Conservation (phyloP, 441 rosid genomes). For the Pelargonium myrrhifolium region DNA sequence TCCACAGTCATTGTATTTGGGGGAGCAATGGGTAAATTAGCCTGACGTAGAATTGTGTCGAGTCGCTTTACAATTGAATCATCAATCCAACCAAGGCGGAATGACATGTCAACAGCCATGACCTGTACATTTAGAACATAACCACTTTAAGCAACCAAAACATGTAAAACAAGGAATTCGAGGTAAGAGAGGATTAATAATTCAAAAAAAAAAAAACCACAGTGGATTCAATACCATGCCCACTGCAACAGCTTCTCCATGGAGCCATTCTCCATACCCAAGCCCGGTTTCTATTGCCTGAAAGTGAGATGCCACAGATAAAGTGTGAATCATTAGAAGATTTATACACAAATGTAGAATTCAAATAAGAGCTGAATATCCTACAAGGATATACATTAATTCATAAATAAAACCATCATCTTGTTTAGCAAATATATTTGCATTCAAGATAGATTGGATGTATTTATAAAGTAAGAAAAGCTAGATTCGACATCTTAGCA, state of each 20-base stretch:
- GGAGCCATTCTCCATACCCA: slow-evolving; percentile 95
- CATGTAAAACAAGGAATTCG: not conserved
- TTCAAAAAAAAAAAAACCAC: not conserved
- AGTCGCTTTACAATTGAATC: slow-evolving; percentile 67
- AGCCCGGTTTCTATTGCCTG: slow-evolving; percentile 94
- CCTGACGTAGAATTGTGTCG: slow-evolving; percentile 47
- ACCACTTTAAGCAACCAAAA: slow-evolving; percentile 10
- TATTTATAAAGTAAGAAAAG: not conserved
- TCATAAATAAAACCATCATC: not conserved
- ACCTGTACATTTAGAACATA: slow-evolving; percentile 36
- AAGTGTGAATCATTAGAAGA: slow-evolving; percentile 3
- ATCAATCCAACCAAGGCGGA: slow-evolving; percentile 97
- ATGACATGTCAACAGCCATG: slow-evolving; percentile 95
- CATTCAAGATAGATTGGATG: not conserved
- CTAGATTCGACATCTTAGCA: not conserved
- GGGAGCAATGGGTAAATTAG: slow-evolving; percentile 68
- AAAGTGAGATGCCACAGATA: slow-evolving; percentile 14
- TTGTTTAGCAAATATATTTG: not conserved
- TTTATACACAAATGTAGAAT: not conserved
- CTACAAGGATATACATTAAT: not conserved
- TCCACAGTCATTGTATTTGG: slow-evolving; percentile 81
- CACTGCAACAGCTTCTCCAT: slow-evolving; percentile 97
- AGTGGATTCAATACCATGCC: slow-evolving; percentile 53
- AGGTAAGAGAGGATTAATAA: not conserved
- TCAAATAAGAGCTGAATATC: not conserved